Percentiles rank a stretch among this genome's conserved stretches.
phyloP scores from a whole-genome alignment of 768 basidiomycete genomes.

The Mycena sanguinolenta region DNA sequence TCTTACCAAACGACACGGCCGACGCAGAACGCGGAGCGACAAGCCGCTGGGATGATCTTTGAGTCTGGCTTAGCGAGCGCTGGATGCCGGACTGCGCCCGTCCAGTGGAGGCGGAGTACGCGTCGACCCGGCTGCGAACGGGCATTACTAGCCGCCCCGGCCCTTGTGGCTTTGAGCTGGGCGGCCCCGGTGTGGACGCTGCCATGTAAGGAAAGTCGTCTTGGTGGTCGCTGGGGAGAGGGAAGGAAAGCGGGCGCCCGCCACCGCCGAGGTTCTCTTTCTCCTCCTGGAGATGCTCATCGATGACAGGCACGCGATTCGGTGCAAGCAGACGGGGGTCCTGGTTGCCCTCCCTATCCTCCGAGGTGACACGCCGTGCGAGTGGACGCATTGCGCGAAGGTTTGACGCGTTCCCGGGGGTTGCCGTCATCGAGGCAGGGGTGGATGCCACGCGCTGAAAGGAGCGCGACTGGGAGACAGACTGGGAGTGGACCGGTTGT shows the following conservation, averaged over 20 bases:
- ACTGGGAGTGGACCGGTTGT: conserved; percentile 31
- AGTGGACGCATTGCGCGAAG: conserved; percentile 41
- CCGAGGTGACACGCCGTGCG: conserved; percentile 57
- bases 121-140: conserved; percentile 31
- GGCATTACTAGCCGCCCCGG: conserved; percentile 30
- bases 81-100: conserved; percentile 28
- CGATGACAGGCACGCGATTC: conserved; percentile 37
- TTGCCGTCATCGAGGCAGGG: conserved; percentile 55
- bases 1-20: conserved; percentile 50
- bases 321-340: conserved; percentile 40
- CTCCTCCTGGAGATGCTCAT: conserved; percentile 53
- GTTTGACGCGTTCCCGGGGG: conserved; percentile 48
- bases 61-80: conserved; percentile 32
- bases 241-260: conserved; percentile 33
- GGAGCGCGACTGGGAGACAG: conserved; percentile 58
- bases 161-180: conserved; percentile 33
- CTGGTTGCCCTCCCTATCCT: conserved; percentile 50
- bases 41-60: conserved; percentile 33
- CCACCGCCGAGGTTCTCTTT: conserved; percentile 61
- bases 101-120: conserved; percentile 24
- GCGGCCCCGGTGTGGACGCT: conserved; percentile 29
- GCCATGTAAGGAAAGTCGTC: conserved; percentile 48
- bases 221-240: conserved; percentile 43
- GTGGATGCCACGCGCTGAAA: conserved; percentile 80
- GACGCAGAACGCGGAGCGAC: conserved; percentile 38